Evolutionary conservation across 805 yeast species (phyloP).

Genomic region (Wickerhamomyces subpelliculosus): DNA sequence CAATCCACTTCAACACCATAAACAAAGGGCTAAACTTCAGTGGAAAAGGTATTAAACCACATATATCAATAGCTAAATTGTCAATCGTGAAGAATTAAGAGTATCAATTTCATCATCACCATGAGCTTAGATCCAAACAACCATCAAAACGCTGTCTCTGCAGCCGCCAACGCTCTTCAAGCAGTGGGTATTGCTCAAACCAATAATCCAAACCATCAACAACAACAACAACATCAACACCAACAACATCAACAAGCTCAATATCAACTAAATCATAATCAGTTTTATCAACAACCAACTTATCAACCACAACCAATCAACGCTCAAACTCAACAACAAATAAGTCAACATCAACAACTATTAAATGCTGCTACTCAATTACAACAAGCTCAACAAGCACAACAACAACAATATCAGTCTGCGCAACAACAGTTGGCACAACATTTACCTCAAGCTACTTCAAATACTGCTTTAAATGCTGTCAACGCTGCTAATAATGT

Average conservation of each 20-base stretch:
- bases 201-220: conserved; percentile 15
- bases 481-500: too few species aligned
- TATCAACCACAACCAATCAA: too few species aligned
- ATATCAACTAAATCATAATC: conserved; percentile 12
- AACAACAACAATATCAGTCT: conserved; percentile 6
- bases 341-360: conserved; percentile 8
- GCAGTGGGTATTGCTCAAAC: conserved; percentile 15
- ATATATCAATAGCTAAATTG: too few species aligned
- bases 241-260: conserved; percentile 12
- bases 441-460: conserved; percentile 14
- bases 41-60: too few species aligned
- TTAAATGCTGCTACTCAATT: conserved; percentile 3
- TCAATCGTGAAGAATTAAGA: too few species aligned
- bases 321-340: conserved; percentile 8
- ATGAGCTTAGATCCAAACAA: conserved; percentile 13
- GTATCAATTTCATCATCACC: conserved; percentile 1
- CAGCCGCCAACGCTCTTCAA: conserved; percentile 20
- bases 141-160: conserved; percentile 11
- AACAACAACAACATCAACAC: conserved; percentile 9
- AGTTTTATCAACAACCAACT: conserved; percentile 15
- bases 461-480: conserved; percentile 6
- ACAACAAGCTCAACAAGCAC: conserved; percentile 7
- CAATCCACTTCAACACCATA: neutral
- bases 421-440: conserved; percentile 16
- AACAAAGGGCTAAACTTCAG: too few species aligned